phyloP scores from a whole-genome alignment of 2,329 filamentous ascomycete genomes.

The Aspergillus ibericus region DNA sequence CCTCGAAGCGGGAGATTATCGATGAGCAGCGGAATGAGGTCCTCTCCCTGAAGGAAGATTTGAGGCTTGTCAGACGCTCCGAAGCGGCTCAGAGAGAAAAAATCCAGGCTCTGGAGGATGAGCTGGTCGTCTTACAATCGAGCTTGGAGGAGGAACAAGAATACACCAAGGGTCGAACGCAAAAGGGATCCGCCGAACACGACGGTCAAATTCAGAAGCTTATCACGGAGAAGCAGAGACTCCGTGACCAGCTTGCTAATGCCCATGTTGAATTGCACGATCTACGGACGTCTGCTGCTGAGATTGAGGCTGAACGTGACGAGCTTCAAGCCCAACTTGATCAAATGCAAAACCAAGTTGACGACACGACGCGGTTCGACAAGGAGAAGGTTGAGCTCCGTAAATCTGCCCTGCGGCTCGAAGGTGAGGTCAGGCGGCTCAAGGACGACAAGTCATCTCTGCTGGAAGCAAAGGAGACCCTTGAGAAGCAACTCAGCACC shows the following conservation, averaged over 20 bases:
- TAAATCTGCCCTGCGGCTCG: constrained; percentile 66
- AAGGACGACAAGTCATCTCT: constrained; percentile 64
- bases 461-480: constrained; percentile 55
- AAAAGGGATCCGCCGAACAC: constrained; percentile 59
- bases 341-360: constrained; percentile 55
- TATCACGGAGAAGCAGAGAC: constrained; percentile 60
- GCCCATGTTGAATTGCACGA: constrained; percentile 62
- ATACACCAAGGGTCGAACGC: constrained; percentile 58
- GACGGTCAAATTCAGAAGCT: constrained; percentile 59
- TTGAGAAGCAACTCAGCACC: constrained; percentile 64
- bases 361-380: constrained; percentile 62
- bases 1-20: constrained; percentile 64
- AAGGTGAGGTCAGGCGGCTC: constrained; percentile 65
- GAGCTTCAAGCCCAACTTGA: constrained; percentile 64
- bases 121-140: constrained; percentile 71
- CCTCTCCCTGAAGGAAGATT: constrained; percentile 65
- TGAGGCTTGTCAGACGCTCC: constrained; percentile 67
- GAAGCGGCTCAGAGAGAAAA: constrained; percentile 64
- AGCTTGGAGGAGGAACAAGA: constrained; percentile 66
- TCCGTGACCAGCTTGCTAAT: constrained; percentile 64
- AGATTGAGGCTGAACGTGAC: constrained; percentile 65
- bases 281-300: constrained; percentile 57
- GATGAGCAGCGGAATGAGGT: constrained; percentile 68
- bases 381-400: constrained; percentile 69
- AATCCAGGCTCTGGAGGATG: constrained; percentile 68